Evolutionary conservation across 1,139 yeast genomes (phyloP).

Genomic region (Hanseniaspora gamundiae): DNA sequence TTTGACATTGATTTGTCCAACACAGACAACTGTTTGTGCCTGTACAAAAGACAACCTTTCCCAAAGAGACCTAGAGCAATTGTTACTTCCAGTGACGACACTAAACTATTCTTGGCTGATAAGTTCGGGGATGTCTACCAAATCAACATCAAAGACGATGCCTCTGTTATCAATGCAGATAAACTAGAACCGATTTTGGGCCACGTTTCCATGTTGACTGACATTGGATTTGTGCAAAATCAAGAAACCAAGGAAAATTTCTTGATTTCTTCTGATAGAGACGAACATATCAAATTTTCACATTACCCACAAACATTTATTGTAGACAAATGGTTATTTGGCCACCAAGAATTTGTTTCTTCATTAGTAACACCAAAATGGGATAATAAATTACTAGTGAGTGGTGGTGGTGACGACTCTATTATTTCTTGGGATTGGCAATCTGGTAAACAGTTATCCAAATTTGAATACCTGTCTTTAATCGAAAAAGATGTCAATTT

Average conservation of each 20-base stretch:
- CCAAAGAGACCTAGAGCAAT: constrained; percentile 87
- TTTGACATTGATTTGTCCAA: constrained; percentile 31
- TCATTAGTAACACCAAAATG: constrained; percentile 42
- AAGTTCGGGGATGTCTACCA: constrained; percentile 92
- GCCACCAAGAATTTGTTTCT: constrained; percentile 76
- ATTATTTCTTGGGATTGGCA: constrained; percentile 78
- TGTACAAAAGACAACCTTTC: constrained; percentile 59
- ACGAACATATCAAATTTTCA: constrained; percentile 89
- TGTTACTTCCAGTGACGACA: constrained; percentile 42
- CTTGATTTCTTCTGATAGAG: constrained; percentile 80
- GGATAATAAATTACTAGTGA: constrained; percentile 39
- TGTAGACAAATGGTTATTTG: constrained; percentile 74
- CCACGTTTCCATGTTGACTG: constrained; percentile 93
- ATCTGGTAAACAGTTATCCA: constrained; percentile 33
- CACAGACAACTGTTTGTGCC: constrained; percentile 29
- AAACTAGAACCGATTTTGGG: constrained; percentile 61
- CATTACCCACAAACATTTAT: constrained; percentile 68
- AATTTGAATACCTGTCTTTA: constrained; percentile 37
- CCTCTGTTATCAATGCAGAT: constrained; percentile 16
- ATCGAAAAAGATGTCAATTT: constrained; percentile 16
- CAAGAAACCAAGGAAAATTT: constrained; percentile 35
- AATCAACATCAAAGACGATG: constrained; percentile 29
- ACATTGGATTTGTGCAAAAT: constrained; percentile 38
- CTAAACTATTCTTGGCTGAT: constrained; percentile 65
- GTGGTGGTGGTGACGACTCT: constrained; percentile 86